Evolutionary conservation across 2,329 filamentous ascomycete species (phyloP), one percentile per base, ranked within the genome.

Genomic region (Leptographium radiaticola): DNA sequence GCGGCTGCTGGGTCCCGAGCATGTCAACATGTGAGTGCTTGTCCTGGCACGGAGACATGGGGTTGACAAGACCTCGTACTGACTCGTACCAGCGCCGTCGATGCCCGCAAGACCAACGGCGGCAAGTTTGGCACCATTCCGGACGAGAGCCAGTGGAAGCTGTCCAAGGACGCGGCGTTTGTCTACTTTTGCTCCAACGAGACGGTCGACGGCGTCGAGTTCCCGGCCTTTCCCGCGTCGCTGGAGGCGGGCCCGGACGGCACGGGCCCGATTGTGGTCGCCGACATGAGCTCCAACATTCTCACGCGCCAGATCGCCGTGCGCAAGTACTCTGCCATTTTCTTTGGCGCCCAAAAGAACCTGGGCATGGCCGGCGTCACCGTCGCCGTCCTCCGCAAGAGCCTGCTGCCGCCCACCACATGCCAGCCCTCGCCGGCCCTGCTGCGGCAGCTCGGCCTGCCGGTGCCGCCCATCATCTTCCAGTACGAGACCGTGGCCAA

Each of bases 331-430:
- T 85, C 84, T 1, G 74, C 85, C 60, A 86, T 97, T 65, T 96
- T 96, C 71, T 94, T 89, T 58, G 89, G 90, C 48, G 89, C 90
- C 0, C 91, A 96, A 67, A 96, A 97, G 79, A 96, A 97, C 70
- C 77, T 96, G 12, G 91, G 90, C 33, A 81, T 80, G 4, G 83
- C 91, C 1, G 91, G 91, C 56, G 79, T 97, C 56, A 93, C 91
- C 7, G 86, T 95, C 33, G 84, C 86, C 15, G 83, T 96, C 49
- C 75, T 97, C 63, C 85, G 84, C 66, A 95, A 94, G 72, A 80
- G 73, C 58, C 74, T 97, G 34, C 76, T 97, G 2, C 80, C 87
- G 13, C 44, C 44, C 12, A 33, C 15, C 8, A 47, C 44, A n/a
- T 47, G 31, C 34, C 81, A 87, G 61, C 86, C 88, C 3, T 74